phyloP scores from a whole-genome alignment of 306 rosid genomes.

The Crataegus laevigata region DNA sequence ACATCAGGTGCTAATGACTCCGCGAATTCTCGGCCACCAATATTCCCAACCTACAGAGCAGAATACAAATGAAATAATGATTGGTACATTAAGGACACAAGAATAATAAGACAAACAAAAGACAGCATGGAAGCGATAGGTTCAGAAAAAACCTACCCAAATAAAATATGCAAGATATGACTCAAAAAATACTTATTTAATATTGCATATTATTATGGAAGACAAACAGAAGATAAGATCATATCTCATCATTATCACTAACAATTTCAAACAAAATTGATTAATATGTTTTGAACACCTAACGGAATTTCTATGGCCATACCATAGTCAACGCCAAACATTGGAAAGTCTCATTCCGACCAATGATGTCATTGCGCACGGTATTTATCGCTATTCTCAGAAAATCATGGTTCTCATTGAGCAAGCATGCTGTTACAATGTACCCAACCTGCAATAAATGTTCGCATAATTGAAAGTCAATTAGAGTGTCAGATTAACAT shows the following conservation, averaged over 20 bases:
- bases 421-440: slow-evolving; percentile 90
- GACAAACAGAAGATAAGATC: background rate
- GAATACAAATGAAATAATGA: slow-evolving; percentile 12
- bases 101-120: background rate
- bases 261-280: background rate
- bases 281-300: slow-evolving; percentile 8
- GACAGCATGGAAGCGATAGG: background rate
- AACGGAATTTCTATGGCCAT: slow-evolving; percentile 30
- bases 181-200: background rate
- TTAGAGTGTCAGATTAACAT: background rate
- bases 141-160: background rate
- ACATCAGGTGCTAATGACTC: slow-evolving; percentile 99
- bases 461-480: slow-evolving; percentile 20
- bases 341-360: slow-evolving; percentile 97
- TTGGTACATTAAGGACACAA: slow-evolving; percentile 10
- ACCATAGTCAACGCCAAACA: slow-evolving; percentile 98
- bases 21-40: slow-evolving; percentile 98
- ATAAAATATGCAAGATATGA: background rate
- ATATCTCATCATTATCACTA: background rate
- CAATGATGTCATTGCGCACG: slow-evolving; percentile 95
- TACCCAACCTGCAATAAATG: slow-evolving; percentile 89
- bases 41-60: slow-evolving; percentile 84
- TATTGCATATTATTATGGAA: background rate
- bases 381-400: slow-evolving; percentile 96
- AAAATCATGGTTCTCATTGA: slow-evolving; percentile 99